Percentiles rank a stretch among this genome's conserved stretches.
Conservation (phyloP, 2,329 filamentous ascomycete genomes). For the Lecanosticta acicola region DNA sequence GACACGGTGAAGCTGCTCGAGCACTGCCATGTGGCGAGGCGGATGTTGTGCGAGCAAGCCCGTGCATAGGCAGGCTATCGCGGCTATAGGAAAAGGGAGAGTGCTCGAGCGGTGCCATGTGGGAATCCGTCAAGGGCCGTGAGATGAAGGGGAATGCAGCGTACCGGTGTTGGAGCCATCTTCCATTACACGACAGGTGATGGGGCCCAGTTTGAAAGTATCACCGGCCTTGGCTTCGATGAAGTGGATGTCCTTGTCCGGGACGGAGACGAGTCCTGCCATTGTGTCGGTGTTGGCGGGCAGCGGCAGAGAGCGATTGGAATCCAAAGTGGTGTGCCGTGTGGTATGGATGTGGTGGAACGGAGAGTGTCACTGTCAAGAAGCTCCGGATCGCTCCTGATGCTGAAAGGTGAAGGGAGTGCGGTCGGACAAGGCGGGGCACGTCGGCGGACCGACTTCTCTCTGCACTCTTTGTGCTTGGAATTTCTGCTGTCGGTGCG, state of each 20-base stretch:
- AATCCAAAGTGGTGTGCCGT: not conserved
- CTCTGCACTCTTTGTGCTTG: not conserved
- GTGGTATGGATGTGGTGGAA: not conserved
- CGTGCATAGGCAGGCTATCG: not conserved
- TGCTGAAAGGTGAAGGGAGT: too few relatives aligned
- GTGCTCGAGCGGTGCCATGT: not conserved
- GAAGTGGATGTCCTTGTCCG: slow-evolving; percentile 43
- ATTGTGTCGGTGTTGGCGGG: slow-evolving; percentile 8
- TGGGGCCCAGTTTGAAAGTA: slow-evolving; percentile 45
- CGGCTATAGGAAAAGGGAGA: not conserved
- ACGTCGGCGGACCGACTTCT: not conserved
- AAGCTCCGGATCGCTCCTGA: too few relatives aligned
- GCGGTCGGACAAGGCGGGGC: not conserved
- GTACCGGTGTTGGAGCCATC: slow-evolving; percentile 47
- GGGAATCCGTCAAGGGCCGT: too few relatives aligned
- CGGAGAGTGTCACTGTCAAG: not conserved
- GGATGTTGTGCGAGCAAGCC: not conserved
- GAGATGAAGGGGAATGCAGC: not conserved
- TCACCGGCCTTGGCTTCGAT: slow-evolving; percentile 46
- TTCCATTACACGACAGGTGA: slow-evolving; percentile 48
- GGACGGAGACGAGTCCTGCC: slow-evolving; percentile 33
- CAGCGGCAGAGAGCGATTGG: too few relatives aligned
- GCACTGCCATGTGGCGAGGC: not conserved
- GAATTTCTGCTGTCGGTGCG: not conserved
- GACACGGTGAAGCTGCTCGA: not conserved